These are phyloP conservation scores for Pestalotiopsis sp. DNA, from an alignment of 2,329 filamentous ascomycete species.

Conservation along the genomic window DNA sequence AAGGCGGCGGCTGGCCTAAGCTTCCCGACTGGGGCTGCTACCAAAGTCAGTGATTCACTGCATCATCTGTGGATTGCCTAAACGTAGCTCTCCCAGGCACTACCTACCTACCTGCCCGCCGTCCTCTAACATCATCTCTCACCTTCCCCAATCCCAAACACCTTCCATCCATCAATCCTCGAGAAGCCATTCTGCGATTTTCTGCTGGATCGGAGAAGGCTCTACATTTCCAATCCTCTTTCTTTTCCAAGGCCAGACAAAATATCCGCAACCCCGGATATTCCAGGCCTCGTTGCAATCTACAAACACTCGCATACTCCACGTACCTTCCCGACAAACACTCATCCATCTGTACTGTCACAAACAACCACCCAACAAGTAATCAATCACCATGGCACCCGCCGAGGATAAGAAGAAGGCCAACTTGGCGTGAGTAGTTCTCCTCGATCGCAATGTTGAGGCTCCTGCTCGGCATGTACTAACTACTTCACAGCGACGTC, in stretches of 20 bases:
- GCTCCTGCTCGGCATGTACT: slow-evolving; percentile 2
- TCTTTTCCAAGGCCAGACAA: neutral
- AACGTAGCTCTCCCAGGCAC: neutral
- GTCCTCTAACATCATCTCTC: neutral
- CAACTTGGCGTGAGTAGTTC: slow-evolving; percentile 70
- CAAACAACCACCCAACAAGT: slow-evolving; percentile 9
- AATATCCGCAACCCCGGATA: neutral
- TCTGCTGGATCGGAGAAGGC: slow-evolving; percentile 4
- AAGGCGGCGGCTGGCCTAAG: slow-evolving; percentile 1
- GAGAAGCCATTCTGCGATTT: neutral
- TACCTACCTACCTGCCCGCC: neutral
- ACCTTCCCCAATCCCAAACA: neutral
- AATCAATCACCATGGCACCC: slow-evolving; percentile 64
- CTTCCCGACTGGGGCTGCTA: slow-evolving; percentile 3
- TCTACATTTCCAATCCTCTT: neutral
- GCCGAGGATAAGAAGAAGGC: slow-evolving; percentile 77
- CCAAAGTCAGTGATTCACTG: slow-evolving; percentile 3
- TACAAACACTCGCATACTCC: neutral
- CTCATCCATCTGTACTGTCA: neutral
- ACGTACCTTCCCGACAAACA: neutral
- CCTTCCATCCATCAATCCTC: slow-evolving; percentile 4
- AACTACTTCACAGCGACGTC: slow-evolving; percentile 65
- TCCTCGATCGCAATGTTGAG: neutral
- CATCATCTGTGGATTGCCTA: slow-evolving; percentile 13
- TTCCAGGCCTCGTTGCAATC: neutral